Evolutionary conservation across 2,329 filamentous ascomycete species (phyloP).

Genomic region (Paracorniculantispora psalliotae): DNA sequence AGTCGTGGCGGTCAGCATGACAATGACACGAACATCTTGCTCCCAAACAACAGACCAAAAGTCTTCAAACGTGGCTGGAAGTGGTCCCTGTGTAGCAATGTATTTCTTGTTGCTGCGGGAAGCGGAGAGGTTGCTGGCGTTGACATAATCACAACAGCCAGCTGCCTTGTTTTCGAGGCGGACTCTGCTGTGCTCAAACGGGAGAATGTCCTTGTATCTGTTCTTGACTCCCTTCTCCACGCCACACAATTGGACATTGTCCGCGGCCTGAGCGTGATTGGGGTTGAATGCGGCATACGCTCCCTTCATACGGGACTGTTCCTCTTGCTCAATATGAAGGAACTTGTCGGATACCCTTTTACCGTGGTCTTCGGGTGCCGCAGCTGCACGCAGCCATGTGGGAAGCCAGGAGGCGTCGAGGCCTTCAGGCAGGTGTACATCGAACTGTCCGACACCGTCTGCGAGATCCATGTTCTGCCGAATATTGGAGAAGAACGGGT

Average conservation of each 20-base stretch:
- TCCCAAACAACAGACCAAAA: slow-evolving; percentile 99
- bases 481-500: slow-evolving; percentile 94
- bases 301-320: slow-evolving; percentile 89
- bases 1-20: slow-evolving; percentile 92
- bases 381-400: slow-evolving; percentile 68
- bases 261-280: slow-evolving; percentile 21
- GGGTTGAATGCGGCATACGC: slow-evolving; percentile 53
- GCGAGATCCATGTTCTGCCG: slow-evolving; percentile 94
- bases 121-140: slow-evolving; percentile 81
- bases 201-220: slow-evolving; percentile 95
- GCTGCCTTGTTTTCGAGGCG: slow-evolving; percentile 63
- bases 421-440: slow-evolving; percentile 44
- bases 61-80: slow-evolving; percentile 92
- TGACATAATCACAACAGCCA: slow-evolving; percentile 86
- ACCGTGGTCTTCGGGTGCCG: slow-evolving; percentile 64
- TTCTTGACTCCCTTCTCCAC: slow-evolving; percentile 96
- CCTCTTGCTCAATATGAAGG: slow-evolving; percentile 73
- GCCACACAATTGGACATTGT: slow-evolving; percentile 70
- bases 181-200: slow-evolving; percentile 90
- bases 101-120: slow-evolving; percentile 83
- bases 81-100: slow-evolving; percentile 90
- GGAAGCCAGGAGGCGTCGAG: slow-evolving; percentile 56
- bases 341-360: slow-evolving; percentile 80
- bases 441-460: slow-evolving; percentile 82
- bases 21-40: slow-evolving; percentile 87